phyloP scores from a whole-genome alignment of 306 rosid species.

The Amphicarpaea edgeworthii region DNA sequence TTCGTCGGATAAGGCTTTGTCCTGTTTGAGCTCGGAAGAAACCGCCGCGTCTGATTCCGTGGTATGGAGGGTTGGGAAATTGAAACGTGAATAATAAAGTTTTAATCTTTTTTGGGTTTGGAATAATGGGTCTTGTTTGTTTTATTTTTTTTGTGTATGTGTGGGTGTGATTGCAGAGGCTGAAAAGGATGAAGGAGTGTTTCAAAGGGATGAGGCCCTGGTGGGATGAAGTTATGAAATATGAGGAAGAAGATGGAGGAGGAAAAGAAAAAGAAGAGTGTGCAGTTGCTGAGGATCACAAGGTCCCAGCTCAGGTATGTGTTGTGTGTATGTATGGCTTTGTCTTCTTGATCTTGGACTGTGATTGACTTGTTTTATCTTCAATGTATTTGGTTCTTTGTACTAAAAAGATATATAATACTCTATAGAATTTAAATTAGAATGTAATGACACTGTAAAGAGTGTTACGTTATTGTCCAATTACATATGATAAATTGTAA shows the following conservation, averaged over 20 bases:
- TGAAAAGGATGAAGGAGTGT: constrained; percentile 53
- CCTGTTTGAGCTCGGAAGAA: constrained; percentile 29
- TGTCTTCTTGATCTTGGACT: not conserved
- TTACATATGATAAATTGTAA: too few species aligned
- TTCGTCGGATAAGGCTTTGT: constrained; percentile 2
- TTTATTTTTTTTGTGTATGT: not conserved
- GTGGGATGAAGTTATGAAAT: constrained; percentile 57
- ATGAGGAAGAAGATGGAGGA: constrained; percentile 42
- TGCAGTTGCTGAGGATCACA: constrained; percentile 3
- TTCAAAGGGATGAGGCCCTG: constrained; percentile 59
- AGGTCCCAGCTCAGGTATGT: constrained; percentile 42
- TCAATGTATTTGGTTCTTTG: not conserved
- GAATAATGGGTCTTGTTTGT: constrained; percentile 1
- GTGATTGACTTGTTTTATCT: not conserved
- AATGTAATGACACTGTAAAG: not conserved
- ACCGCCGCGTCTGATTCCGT: constrained; percentile 40
- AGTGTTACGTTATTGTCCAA: too few species aligned
- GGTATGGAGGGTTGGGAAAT: constrained; percentile 34
- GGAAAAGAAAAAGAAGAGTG: constrained; percentile 34
- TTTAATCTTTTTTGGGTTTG: not conserved
- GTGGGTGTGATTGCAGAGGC: constrained; percentile 50
- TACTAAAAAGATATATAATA: not conserved
- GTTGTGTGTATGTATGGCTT: not conserved
- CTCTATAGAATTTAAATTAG: not conserved
- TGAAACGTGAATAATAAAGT: not conserved